Base-by-base conservation (phyloP, 352 stramenopile genomes). In the Phytophthora megakarya region DNA sequence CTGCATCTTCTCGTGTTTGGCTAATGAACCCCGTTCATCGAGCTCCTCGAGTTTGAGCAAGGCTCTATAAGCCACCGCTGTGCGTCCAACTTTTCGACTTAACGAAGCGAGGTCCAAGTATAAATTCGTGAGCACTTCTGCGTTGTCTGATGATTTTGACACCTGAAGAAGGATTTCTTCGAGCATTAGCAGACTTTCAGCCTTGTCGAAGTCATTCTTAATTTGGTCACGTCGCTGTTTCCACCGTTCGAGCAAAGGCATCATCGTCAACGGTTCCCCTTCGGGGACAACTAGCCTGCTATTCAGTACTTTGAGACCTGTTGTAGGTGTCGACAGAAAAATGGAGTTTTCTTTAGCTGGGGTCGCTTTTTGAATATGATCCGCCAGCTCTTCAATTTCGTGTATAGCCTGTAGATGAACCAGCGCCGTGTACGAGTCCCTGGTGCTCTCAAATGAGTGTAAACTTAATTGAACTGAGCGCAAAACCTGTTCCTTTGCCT, bases 51-150 rank as follows among this genome's bases (percentile, higher is more conserved):
- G 73, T 25, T 88, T 81, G 16, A 75, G 64, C 50, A 92, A 67
- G 11, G 86, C 73, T 48, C 70, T 74, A 61, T 92, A 93, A 1
- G 84, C 76, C 13, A 94, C 75, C 8, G 88, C 86, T 25, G 86
- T 59, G 3, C 84, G 76, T 39, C 84, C 75, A 16, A 80, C 79
- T 64, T 89, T 90, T 28, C 86, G 76, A 68, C 86, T 86, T 7
- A 81, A 61, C 1, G 69, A 72, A 19, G 80, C 78, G 5, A 89
- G 63, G 16, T 80, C 79, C 7, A 93, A 48, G 28, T 92, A 81
- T 33, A 90, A 66, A 6, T 76, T 82, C 10, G 75, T 67, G 16
- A 90, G 67, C 3, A 77, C 65, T 8, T 76, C 37, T 3, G 51
- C 21, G 9, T 45, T 18, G 19, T 73, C 68, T 3, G 67, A 65